Conservation (phyloP, 495 filamentous ascomycete genomes). For the Parathielavia appendiculata region DNA sequence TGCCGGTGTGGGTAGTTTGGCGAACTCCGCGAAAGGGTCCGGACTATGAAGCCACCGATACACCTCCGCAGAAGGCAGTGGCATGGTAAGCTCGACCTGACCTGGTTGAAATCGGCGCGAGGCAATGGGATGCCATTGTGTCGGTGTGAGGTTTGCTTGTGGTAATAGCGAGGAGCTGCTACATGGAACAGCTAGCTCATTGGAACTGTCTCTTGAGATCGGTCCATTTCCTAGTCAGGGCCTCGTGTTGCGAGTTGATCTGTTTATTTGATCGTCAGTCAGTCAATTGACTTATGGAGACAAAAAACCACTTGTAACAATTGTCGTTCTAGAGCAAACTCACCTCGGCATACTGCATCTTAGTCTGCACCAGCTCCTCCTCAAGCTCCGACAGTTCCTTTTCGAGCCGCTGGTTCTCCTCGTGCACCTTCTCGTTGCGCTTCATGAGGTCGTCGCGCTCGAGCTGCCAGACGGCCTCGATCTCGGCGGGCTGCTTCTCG, state of each 20-base stretch:
- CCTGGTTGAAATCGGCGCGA: too few relatives aligned
- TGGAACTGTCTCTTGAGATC: slow-evolving; percentile 63
- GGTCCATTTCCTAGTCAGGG: slow-evolving; percentile 71
- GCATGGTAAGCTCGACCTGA: too few relatives aligned
- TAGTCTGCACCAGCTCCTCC: slow-evolving; percentile 84
- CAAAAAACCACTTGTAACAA: not conserved
- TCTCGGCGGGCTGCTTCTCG: slow-evolving; percentile 81
- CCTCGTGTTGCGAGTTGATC: slow-evolving; percentile 68
- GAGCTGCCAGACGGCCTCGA: slow-evolving; percentile 71
- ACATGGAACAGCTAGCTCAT: not conserved
- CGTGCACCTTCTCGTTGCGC: slow-evolving; percentile 88
- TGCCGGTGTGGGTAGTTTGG: too few relatives aligned
- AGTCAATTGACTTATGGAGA: not conserved
- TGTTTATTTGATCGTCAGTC: slow-evolving; percentile 33
- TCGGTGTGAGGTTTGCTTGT: too few relatives aligned
- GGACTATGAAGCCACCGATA: too few relatives aligned
- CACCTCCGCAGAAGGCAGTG: too few relatives aligned
- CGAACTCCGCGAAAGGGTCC: too few relatives aligned
- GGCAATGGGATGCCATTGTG: too few relatives aligned
- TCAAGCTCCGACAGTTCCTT: slow-evolving; percentile 93
- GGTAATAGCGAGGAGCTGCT: not conserved
- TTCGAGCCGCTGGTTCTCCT: slow-evolving; percentile 83
- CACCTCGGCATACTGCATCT: slow-evolving; percentile 95
- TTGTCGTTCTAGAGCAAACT: slow-evolving; percentile 21
- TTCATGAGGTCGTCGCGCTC: slow-evolving; percentile 93